Evolutionary conservation across 164 flowering plant species (phyloP).

Genomic region (grape (Vitis vinifera)): ASM3070453v1 NC_081821.1:4318001-4318500

Average conservation of each 20-base stretch:
- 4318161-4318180: constrained; percentile 30
- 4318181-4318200: constrained; percentile 94
- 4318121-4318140: neutral
- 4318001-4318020: too few relatives aligned
- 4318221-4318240: constrained; percentile 99
- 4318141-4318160: neutral
- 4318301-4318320: constrained; percentile 46
- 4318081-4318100: too few relatives aligned
- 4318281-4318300: constrained; percentile 95
- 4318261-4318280: constrained; percentile 86
- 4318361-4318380: neutral
- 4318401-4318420: neutral
- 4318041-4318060: too few relatives aligned
- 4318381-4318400: neutral
- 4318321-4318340: neutral
- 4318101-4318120: too few relatives aligned
- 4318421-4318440: neutral
- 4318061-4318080: too few relatives aligned
- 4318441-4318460: too few relatives aligned
- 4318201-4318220: constrained; percentile 80
- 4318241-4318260: constrained; percentile 92
- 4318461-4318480: constrained; percentile 88
- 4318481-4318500: constrained; percentile 91
- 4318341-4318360: neutral
- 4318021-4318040: too few relatives aligned